These are phyloP conservation scores for Phytophthora brassicae DNA, from an alignment of 352 stramenopile genomes.

Conservation along the genomic window DNA sequence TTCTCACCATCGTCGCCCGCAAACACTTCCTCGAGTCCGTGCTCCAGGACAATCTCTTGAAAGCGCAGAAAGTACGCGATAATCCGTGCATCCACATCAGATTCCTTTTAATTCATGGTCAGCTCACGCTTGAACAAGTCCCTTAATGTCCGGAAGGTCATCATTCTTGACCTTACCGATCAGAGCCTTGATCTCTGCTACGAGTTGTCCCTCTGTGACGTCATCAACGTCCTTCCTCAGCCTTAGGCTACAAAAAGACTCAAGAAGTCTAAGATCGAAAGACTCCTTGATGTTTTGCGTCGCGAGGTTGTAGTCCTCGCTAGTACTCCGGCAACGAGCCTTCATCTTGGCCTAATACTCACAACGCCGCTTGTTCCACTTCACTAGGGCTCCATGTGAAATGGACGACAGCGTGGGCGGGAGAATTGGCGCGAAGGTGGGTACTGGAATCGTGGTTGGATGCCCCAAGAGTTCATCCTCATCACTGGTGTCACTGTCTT, in stretches of 20 bases:
- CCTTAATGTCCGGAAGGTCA: background rate
- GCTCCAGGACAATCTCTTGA: background rate
- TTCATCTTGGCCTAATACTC: background rate
- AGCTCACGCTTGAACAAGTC: background rate
- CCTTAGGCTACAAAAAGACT: background rate
- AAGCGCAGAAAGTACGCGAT: background rate
- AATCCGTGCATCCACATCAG: background rate
- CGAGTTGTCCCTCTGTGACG: background rate
- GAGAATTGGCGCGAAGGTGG: background rate
- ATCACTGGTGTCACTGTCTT: background rate
- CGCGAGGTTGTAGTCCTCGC: background rate
- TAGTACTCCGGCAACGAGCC: too few relatives aligned
- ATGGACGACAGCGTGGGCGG: too few relatives aligned
- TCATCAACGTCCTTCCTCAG: background rate
- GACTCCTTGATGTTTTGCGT: background rate
- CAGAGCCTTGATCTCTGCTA: background rate
- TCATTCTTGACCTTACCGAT: background rate
- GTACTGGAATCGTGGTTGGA: background rate
- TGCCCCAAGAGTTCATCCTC: background rate
- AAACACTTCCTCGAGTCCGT: background rate
- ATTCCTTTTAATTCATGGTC: background rate
- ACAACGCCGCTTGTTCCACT: background rate
- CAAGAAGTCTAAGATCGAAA: background rate
- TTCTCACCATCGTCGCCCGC: background rate
- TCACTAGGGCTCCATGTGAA: background rate